Conservation (phyloP, 108 stramenopile species). For the Chaetoceros tenuissimus region DNA sequence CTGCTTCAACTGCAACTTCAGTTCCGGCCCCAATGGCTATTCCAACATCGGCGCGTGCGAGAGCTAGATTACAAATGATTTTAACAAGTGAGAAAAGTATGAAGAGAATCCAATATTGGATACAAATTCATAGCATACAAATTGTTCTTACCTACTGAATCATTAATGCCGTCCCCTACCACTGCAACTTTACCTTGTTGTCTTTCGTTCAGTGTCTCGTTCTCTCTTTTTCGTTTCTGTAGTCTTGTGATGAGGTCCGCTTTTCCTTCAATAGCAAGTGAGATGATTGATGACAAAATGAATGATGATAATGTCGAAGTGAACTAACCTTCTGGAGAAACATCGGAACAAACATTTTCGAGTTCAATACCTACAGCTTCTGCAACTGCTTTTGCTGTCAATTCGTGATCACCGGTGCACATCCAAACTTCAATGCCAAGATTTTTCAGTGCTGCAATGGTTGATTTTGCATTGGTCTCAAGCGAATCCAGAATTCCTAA, state of each 20-base stretch:
- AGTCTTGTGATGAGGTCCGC: constrained; percentile 48
- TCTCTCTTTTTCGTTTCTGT: constrained; percentile 30
- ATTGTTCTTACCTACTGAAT: too few species aligned
- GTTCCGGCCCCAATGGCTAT: constrained; percentile 95
- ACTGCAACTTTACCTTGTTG: constrained; percentile 56
- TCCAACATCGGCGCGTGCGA: constrained; percentile 92
- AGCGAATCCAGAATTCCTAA: constrained; percentile 83
- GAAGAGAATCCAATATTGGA: too few species aligned
- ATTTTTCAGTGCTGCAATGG: constrained; percentile 42
- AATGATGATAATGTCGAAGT: too few species aligned
- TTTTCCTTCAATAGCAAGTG: too few species aligned
- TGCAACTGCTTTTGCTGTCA: constrained; percentile 85
- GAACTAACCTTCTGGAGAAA: constrained; percentile 77
- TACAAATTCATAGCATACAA: too few species aligned
- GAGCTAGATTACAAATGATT: too few species aligned
- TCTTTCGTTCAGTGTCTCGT: constrained; percentile 7
- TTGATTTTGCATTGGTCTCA: constrained; percentile 62
- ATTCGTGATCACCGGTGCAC: constrained; percentile 92
- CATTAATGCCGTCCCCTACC: constrained; percentile 99
- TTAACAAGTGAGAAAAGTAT: too few species aligned
- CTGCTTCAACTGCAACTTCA: constrained; percentile 93
- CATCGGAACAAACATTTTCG: constrained; percentile 57
- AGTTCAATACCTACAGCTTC: constrained; percentile 53
- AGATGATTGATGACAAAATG: too few species aligned
- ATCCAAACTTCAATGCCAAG: constrained; percentile 91